Evolutionary conservation across 1,284 basidiomycete genomes (phyloP).

Genomic region (Pseudozyma hubeiensis): DNA sequence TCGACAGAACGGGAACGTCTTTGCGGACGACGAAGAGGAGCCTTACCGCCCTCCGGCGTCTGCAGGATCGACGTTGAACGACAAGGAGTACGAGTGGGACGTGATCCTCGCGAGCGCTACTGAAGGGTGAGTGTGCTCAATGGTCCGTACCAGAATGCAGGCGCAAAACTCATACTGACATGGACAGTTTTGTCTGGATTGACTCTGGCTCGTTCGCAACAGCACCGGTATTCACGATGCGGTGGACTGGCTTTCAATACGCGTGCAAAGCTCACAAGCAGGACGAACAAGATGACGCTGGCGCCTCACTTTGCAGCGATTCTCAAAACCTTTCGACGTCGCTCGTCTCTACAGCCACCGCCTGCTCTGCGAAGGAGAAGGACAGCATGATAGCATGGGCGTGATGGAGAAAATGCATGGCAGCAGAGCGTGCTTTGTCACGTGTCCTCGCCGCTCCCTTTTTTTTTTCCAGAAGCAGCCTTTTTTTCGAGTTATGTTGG

Average conservation of each 20-base stretch:
- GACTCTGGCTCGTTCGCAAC: background rate
- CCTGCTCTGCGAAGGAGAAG: background rate
- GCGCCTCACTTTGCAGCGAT: background rate
- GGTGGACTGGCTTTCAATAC: slow-evolving; percentile 40
- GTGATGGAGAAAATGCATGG: too few species aligned
- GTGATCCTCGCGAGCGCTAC: slow-evolving; percentile 34
- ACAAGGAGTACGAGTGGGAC: slow-evolving; percentile 44
- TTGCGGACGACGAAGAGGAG: slow-evolving; percentile 30
- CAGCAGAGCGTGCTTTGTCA: slow-evolving; percentile 7
- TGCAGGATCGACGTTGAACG: slow-evolving; percentile 14
- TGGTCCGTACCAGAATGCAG: too few species aligned
- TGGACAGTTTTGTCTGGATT: background rate
- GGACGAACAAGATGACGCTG: slow-evolving; percentile 13
- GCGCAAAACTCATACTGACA: slow-evolving; percentile 1
- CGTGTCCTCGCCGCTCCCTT: slow-evolving; percentile 4
- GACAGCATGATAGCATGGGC: too few species aligned
- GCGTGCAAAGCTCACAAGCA: slow-evolving; percentile 18
- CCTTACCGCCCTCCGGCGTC: slow-evolving; percentile 13
- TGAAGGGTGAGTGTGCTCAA: slow-evolving; percentile 30
- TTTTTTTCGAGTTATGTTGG: background rate
- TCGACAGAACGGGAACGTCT: slow-evolving; percentile 14
- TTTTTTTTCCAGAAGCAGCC: slow-evolving; percentile 2
- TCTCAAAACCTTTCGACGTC: background rate
- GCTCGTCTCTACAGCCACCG: background rate
- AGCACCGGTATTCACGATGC: slow-evolving; percentile 39